Evolutionary conservation across 371 early-diverging fungal species (phyloP), one percentile per base, ranked within the genome.

Genomic region (Haplosporangium sp.): DNA sequence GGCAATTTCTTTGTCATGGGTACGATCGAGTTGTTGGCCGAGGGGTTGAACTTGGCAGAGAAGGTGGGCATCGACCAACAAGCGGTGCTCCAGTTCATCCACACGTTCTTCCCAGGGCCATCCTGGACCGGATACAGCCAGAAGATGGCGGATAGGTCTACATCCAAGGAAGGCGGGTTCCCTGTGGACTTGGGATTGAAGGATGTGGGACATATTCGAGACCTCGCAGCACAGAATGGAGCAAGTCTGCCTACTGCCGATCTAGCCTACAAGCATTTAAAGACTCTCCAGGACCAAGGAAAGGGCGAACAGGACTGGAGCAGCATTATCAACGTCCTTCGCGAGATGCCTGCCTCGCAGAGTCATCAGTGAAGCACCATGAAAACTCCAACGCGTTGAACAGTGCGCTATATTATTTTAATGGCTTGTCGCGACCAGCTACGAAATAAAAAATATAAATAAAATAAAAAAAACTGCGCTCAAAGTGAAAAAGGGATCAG

Each of bases 11-110:
- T 91, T 59, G 74, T 93, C 18, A 83, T 84, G 0, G 69, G 86
- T 8, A 60, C 84, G 6, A 81, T 91, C 13, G 91, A 92, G 67
- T 55, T 89, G 54, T 63, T 93, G 18, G 89, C 90, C 0, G 93
- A 94, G 73, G 91, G 89, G 11, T 67, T 90, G 74, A 90, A 90
- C 0, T 79, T 93, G n/a, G 92, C 89, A 0, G 90, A 91, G 59
- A 86, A 86, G 21, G 56, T 82, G 7, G 86, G 84, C 14, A 53
- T 92, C 9, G 82, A 88, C 9, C 83, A 88, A 55, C 83, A 86
- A 11, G 84, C 87, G 20, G 82, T 90, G 9, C 67, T 88, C 56
- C 84, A 88, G 14, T 83, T 92, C 46, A 65, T 93, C 12, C 82
- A 88, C 53, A 61, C 65, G 7, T 62, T 92, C 40, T 85, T 90